Evolutionary conservation across 495 filamentous ascomycete species (phyloP).

Genomic region (Amorphotheca resinae): DNA sequence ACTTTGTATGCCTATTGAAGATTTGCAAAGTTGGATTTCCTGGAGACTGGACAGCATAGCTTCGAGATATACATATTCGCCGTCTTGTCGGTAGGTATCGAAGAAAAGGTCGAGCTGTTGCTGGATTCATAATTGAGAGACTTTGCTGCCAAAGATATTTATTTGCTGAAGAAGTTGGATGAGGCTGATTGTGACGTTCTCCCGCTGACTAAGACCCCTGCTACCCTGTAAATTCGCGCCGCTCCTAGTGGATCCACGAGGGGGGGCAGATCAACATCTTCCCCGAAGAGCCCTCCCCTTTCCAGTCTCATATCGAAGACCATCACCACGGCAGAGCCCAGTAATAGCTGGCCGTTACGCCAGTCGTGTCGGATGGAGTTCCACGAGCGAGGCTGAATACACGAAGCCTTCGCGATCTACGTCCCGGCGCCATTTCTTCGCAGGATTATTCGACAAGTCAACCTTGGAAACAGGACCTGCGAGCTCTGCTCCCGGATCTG

Average conservation of each 20-base stretch:
- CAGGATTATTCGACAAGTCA: neutral
- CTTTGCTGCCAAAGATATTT: too few species aligned
- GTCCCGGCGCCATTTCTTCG: neutral
- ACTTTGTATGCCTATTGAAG: constrained; percentile 82
- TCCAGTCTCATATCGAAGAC: too few species aligned
- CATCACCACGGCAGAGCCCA: neutral
- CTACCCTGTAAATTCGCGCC: too few species aligned
- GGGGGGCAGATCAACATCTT: too few species aligned
- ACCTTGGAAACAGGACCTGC: neutral
- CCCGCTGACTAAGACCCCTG: too few species aligned
- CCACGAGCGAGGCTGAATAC: constrained; percentile 12
- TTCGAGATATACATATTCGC: constrained; percentile 25
- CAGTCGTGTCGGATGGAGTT: constrained; percentile 16
- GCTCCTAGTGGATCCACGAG: too few species aligned
- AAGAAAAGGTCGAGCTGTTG: constrained; percentile 13
- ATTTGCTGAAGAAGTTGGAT: too few species aligned
- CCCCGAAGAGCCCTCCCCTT: too few species aligned
- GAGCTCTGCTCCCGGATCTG: neutral
- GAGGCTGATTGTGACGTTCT: too few species aligned
- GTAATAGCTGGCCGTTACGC: constrained; percentile 10
- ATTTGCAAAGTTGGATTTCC: constrained; percentile 70
- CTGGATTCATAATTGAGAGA: constrained; percentile 16
- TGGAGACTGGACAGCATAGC: constrained; percentile 64
- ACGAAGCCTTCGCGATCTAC: constrained; percentile 5
- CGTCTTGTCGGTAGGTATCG: constrained; percentile 6